Evolutionary conservation across 2,329 filamentous ascomycete genomes (phyloP).

Genomic region (Pezicula radicicola): DNA sequence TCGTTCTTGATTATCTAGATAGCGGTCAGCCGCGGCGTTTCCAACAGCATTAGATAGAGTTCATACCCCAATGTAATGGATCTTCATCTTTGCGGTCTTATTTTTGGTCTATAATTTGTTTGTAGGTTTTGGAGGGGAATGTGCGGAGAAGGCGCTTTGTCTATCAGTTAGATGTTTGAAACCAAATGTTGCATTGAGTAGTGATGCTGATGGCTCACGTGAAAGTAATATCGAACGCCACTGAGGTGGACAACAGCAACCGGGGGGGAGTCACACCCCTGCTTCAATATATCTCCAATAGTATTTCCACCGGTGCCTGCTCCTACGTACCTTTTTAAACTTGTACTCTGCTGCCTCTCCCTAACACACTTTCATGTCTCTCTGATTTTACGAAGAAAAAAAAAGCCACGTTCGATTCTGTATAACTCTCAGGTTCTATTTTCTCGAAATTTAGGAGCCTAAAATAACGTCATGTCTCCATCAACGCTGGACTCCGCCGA

Average conservation of each 20-base stretch:
- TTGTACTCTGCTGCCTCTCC: no score
- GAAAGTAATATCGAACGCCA: no score
- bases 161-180: background rate
- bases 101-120: background rate
- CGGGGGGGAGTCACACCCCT: no score
- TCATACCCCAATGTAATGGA: conserved; percentile 80
- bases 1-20: conserved; percentile 78
- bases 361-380: no score
- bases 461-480: conserved; percentile 12
- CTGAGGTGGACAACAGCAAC: no score
- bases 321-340: no score
- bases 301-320: no score
- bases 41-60: conserved; percentile 13
- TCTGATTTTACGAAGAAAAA: no score
- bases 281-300: no score
- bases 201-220: no score
- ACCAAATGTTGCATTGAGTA: no score
- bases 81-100: conserved; percentile 64
- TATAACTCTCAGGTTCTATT: background rate
- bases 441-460: background rate
- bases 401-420: background rate
- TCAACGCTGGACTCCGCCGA: conserved; percentile 31
- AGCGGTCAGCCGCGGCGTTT: conserved; percentile 22
- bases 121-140: background rate
- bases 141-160: background rate